Conservation (phyloP, 176 grass and related monocot species). For the Phoenix roebelenii region DNA sequence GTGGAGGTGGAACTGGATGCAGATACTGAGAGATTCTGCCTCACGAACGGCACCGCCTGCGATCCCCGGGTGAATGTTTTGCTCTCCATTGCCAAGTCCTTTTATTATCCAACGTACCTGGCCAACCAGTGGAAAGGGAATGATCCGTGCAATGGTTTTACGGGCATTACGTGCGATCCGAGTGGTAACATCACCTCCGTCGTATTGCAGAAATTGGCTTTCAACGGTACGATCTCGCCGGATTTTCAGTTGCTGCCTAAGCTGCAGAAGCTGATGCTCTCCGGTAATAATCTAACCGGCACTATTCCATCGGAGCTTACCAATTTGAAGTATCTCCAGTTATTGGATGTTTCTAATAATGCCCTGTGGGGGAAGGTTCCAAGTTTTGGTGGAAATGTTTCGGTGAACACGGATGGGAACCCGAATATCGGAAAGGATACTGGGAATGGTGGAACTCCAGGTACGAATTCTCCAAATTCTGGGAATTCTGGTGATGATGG, state of each 20-base stretch:
- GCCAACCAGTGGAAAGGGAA: slow-evolving; percentile 15
- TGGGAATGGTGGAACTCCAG: background rate
- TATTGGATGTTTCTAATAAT: slow-evolving; percentile 21
- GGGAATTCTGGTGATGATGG: background rate
- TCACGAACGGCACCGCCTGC: background rate
- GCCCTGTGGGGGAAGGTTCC: slow-evolving; percentile 14
- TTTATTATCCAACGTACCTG: slow-evolving; percentile 1
- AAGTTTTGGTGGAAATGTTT: background rate
- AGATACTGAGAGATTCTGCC: slow-evolving; percentile 6
- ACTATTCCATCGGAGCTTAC: slow-evolving; percentile 2
- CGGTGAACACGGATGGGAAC: slow-evolving; percentile 8
- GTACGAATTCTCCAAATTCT: background rate
- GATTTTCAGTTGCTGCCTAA: slow-evolving; percentile 2
- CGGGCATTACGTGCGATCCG: slow-evolving; percentile 12
- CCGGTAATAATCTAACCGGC: slow-evolving; percentile 17
- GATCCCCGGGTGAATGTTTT: background rate
- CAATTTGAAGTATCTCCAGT: background rate
- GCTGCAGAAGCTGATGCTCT: slow-evolving; percentile 10
- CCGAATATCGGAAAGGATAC: slow-evolving; percentile 1
- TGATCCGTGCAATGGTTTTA: background rate
- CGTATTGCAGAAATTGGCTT: slow-evolving; percentile 1
- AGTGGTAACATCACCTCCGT: background rate
- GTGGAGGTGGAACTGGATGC: slow-evolving; percentile 12
- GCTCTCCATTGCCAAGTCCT: slow-evolving; percentile 9
- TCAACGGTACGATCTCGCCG: slow-evolving; percentile 15